Conservation (phyloP, 2,329 filamentous ascomycete genomes). For the Neopestalotiopsis sp. region DNA sequence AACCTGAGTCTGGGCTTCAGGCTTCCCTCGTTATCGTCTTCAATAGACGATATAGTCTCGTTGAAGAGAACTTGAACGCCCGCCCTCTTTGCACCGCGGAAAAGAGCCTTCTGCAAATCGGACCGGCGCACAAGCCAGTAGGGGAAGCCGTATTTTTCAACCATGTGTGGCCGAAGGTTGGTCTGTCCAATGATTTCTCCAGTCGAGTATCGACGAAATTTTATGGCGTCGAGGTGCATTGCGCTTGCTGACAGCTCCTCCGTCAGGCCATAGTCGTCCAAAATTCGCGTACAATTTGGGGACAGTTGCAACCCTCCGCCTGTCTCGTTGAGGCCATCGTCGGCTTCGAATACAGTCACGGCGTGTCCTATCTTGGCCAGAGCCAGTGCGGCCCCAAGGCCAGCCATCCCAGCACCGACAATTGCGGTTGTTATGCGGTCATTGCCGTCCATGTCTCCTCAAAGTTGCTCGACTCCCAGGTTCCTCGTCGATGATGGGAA, state of each 20-base stretch:
- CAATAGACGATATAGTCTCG: not conserved
- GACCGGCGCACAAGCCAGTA: constrained; percentile 7
- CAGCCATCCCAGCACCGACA: constrained; percentile 8
- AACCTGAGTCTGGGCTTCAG: not conserved
- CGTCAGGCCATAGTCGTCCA: not conserved
- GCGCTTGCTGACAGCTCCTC: not conserved
- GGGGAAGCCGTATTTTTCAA: not conserved
- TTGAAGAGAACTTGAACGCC: not conserved
- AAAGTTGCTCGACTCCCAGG: not conserved
- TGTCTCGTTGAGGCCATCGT: not conserved
- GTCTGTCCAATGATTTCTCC: constrained; percentile 9
- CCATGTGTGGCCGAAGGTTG: not conserved
- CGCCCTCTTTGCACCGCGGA: not conserved
- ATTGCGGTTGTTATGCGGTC: not conserved
- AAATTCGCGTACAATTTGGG: not conserved
- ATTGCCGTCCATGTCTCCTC: not conserved
- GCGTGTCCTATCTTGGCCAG: not conserved
- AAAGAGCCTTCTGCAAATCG: not conserved
- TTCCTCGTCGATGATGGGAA: no score
- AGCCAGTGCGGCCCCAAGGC: constrained; percentile 2
- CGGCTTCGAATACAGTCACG: not conserved
- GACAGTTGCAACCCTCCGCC: not conserved
- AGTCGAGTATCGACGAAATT: constrained; percentile 4
- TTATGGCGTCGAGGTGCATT: not conserved
- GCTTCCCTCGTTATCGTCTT: not conserved